Evolutionary conservation across 768 basidiomycete species (phyloP), one percentile per base, ranked within the genome.

Genomic region (Russula foetens): DNA sequence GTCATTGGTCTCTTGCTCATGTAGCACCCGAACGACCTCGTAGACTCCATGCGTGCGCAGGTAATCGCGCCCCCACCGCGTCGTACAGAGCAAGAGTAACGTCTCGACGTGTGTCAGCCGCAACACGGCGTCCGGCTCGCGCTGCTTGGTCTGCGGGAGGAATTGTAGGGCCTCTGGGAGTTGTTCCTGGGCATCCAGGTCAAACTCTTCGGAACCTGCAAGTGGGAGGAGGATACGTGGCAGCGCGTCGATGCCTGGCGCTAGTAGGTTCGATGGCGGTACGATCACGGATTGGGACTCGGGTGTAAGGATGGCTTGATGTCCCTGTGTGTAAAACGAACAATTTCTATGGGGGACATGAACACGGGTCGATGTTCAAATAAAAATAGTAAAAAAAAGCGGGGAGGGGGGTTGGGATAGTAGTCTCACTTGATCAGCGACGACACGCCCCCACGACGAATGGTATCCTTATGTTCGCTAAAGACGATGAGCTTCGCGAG

Each of bases 201-300:
- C 94, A 61, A 91, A 86, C 72, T 98, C 97, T 72, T 98, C 97
- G 1, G 93, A 88, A 7, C 96, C 95, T 44, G 96, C 93, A 2
- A 99, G 77, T 0, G 97, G 96, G 0, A 95, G 81, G 3, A 99
- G 79, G 12, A 99, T 77, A 69, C 85, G 89, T 0, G 92, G 88
- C 11, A 98, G 78, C 2, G 88, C 82, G 71, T 93, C 88, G 38
- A 98, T 84, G 5, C 94, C 93, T 2, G 90, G 83, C 3, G 86
- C 84, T 3, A 71, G 72, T 15, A 69, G 67, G n/a, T 73, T 75
- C 19, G 85, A 84, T 1, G 88, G 83, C 4, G 82, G 79, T 6
- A 88, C 77, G 15, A 81, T 66, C 23, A 86, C 77, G 41, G 67
- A 70, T 7, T 77, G 77, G 1, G 81, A 73, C 53, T 95, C 91